Evolutionary conservation across 352 stramenopile genomes (phyloP).

Genomic region (Phytopythium helicoides): DNA sequence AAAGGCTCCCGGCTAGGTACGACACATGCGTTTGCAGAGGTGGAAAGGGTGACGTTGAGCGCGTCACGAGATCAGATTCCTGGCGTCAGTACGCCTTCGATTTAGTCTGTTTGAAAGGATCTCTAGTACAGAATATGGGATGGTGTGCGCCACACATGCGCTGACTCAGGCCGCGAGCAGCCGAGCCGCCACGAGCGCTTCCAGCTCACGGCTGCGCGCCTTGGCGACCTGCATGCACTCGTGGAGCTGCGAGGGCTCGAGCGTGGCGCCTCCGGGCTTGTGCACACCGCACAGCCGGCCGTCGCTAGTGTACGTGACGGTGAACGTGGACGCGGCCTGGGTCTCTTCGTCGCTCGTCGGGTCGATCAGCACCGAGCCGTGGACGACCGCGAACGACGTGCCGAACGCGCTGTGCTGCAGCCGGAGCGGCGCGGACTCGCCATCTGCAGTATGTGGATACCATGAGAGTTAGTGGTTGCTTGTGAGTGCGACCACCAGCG

Average conservation of each 20-base stretch:
- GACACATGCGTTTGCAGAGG: no score
- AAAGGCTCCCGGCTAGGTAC: background rate
- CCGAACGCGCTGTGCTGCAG: constrained; percentile 60
- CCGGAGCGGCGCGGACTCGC: constrained; percentile 38
- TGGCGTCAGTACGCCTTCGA: no score
- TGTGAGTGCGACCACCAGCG: background rate
- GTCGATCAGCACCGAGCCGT: constrained; percentile 60
- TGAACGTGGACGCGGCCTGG: constrained; percentile 54
- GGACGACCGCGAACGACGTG: constrained; percentile 66
- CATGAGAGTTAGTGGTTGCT: background rate
- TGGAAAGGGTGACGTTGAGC: no score
- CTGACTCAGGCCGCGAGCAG: no score
- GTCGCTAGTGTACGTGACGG: constrained; percentile 61
- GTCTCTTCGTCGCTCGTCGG: constrained; percentile 72
- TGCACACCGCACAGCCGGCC: constrained; percentile 65
- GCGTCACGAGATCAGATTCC: no score
- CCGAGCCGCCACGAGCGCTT: constrained; percentile 35
- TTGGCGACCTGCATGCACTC: constrained; percentile 68
- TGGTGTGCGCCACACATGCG: no score
- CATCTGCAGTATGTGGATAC: constrained; percentile 26
- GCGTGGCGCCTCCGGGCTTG: constrained; percentile 58
- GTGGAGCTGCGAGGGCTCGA: constrained; percentile 49
- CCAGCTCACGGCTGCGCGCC: constrained; percentile 27
- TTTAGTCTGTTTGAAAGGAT: constrained; percentile 2
- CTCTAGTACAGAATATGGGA: background rate